These are phyloP conservation scores for Exophiala lecanii-corni DNA, from an alignment of 2,329 filamentous ascomycete genomes.

Conservation along the genomic window DNA sequence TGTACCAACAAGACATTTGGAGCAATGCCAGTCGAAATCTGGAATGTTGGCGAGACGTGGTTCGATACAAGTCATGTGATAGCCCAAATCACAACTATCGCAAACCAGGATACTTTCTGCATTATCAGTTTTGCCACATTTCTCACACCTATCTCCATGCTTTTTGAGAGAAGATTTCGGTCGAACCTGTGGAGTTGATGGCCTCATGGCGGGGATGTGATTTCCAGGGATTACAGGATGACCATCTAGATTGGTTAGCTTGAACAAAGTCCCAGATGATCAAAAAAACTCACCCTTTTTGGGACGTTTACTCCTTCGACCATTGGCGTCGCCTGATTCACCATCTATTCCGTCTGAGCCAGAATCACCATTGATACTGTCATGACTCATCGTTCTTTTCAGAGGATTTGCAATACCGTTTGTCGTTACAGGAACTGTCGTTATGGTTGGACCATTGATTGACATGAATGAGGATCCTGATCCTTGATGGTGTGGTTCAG, in stretches of 20 bases:
- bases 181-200: constrained; percentile 59
- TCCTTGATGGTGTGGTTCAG: constrained; percentile 56
- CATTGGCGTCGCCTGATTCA: constrained; percentile 60
- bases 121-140: constrained; percentile 76
- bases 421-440: constrained; percentile 16
- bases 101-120: constrained; percentile 68
- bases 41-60: constrained; percentile 73
- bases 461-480: constrained; percentile 48
- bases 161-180: constrained; percentile 54
- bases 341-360: constrained; percentile 40
- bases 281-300: constrained; percentile 65
- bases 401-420: constrained; percentile 47
- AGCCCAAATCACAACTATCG: constrained; percentile 87
- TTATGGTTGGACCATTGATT: constrained; percentile 45
- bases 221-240: constrained; percentile 86
- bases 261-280: constrained; percentile 39
- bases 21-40: constrained; percentile 91
- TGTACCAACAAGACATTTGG: constrained; percentile 89
- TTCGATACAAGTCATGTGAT: constrained; percentile 83
- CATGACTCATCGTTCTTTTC: constrained; percentile 71
- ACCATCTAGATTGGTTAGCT: constrained; percentile 39
- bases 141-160: constrained; percentile 71
- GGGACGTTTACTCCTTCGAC: constrained; percentile 83
- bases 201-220: constrained; percentile 87
- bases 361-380: constrained; percentile 38